Evolutionary conservation across 139 green algal genomes (phyloP), one percentile per base, ranked within the genome.

Genomic region (Edaphochlamys debaryana): DNA sequence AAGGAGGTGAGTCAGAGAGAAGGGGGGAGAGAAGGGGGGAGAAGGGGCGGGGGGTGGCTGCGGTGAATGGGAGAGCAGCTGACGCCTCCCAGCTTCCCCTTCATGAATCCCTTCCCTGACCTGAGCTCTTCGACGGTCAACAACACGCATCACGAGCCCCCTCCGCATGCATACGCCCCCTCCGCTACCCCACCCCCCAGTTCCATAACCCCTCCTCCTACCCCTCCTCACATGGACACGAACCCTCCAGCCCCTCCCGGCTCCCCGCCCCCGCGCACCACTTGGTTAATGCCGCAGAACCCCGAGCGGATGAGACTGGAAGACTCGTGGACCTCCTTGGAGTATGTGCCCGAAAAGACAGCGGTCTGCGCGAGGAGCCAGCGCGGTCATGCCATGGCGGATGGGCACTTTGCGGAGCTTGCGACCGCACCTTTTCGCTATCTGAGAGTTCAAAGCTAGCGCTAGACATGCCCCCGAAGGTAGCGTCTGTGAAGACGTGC

Each of bases 271-370:
- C 19, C 1, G 27, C 85, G 42, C 60, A 89, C 86, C 86, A 89
- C 79, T 40, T 80, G 62, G 67, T 89, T 89, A 5, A 86, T 85
- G 27, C 86, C 86, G 38, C 62, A 69, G 58, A 87, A 89, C 11
- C 86, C 86, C 42, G 79, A 86, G 23, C 86, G 79, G 2, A 89
- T 68, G 8, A 89, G 79, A 15, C 32, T 62, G 4, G 68, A 76
- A 20, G 25, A 30, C 9, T 84, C 86, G 0, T 56, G 38, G 23
- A 89, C 50, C 27, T 58, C 72, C 45, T 86, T 89, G 2, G 79
- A 87, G 45, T 87, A 87, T 0, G 54, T 72, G 2, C 86, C 86
- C 0, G 45, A 73, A 37, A 89, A 89, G 4, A 89, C 70, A 1
- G 78, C 85, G 3, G 79, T 64, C 85, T 89, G 85, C 62, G 66